Base-by-base conservation (phyloP, 345 rosid species). In the Cardiospermum halicacabum region DNA sequence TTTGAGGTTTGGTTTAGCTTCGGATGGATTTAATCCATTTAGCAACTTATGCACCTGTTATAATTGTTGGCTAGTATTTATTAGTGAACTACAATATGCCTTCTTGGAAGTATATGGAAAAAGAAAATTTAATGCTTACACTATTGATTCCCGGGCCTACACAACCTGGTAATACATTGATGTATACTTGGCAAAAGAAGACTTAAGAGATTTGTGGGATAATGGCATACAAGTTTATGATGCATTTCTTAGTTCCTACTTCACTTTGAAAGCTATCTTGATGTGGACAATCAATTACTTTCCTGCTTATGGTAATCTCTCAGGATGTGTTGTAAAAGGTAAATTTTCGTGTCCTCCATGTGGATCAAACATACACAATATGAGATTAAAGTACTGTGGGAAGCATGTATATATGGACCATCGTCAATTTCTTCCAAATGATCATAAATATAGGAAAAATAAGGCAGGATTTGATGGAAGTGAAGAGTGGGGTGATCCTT, bases 41-140 rank as follows among this genome's bases (percentile, higher is more conserved):
- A 6, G 3, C 1, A 31, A 58, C 22, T 21, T 58, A 7, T 34
- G 62, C 9, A 7, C 16, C 19, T 18, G 16, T 10, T 53, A 53
- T 25, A 24, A 18, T 53, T 53, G n/a, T 1, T 53, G 32, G 56
- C 56, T 8, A 1, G 4, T 58, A 4, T 9, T n/a, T 34, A 10
- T 13, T 37, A 2, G 43, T 58, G 3, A 22, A 8, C 0, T 58
- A 30, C 11, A 56, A 56, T 9, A 4, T 37, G 21, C 30, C 31
- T 3, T 30, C n/a, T n/a, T 58, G 48, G 48, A 34, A 34, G 2
- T 60, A 32, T 28, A 39, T 40, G 22, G 15, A 13, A 25, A 39
- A 24, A 0, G 64, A 60, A 39, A 60, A 40, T 60, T 21, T 60
- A 1, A 39, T 60, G 51, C 15, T 60, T 19, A 40, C 64, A 3